Conservation (phyloP, 352 stramenopile species). For the Globisporangium spiculum region DNA sequence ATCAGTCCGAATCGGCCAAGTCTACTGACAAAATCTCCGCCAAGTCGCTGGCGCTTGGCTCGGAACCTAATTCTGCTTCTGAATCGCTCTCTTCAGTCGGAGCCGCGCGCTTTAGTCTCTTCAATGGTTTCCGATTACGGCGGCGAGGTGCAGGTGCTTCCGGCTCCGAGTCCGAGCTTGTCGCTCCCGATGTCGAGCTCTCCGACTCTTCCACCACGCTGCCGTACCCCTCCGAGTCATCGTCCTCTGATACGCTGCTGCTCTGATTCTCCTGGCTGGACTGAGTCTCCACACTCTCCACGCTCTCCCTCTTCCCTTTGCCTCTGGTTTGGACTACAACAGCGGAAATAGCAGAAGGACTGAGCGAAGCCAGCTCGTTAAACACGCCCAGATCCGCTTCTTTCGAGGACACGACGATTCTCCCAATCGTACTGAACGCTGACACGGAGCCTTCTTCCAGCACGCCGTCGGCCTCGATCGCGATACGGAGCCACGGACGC, state of each 20-base stretch:
- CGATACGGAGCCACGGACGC: slow-evolving; percentile 8
- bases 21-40: slow-evolving; percentile 1
- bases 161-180: neutral
- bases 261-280: neutral
- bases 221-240: slow-evolving; percentile 12
- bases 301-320: neutral
- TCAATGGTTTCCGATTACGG: neutral
- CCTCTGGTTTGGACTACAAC: neutral
- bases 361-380: slow-evolving; percentile 6
- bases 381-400: slow-evolving; percentile 3
- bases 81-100: neutral
- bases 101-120: neutral
- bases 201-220: slow-evolving; percentile 9
- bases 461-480: slow-evolving; percentile 12
- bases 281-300: neutral
- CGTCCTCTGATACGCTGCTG: slow-evolving; percentile 1
- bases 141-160: neutral
- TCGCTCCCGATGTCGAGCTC: slow-evolving; percentile 2
- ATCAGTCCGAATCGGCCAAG: neutral
- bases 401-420: slow-evolving; percentile 4
- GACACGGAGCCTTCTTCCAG: slow-evolving; percentile 11
- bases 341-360: neutral
- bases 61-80: neutral
- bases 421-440: slow-evolving; percentile 15
- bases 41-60: neutral